Percentiles rank a stretch among this genome's conserved stretches.
phyloP scores from a whole-genome alignment of 805 yeast genomes.

The Yamadazyma scolyti region DNA sequence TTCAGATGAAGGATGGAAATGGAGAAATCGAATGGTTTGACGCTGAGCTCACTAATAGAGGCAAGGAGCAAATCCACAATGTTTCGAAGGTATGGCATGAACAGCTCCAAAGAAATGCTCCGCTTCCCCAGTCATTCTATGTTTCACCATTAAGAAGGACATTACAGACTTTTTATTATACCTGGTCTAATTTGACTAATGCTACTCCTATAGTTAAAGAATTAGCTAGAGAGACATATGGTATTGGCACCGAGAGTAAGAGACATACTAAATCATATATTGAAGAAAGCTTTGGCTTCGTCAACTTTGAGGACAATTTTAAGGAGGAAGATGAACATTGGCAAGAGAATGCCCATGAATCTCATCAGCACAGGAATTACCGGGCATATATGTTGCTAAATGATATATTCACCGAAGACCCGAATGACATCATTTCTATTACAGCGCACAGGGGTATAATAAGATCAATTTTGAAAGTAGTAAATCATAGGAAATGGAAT shows the following conservation, averaged over 20 bases:
- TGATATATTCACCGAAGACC: slow-evolving; percentile 21
- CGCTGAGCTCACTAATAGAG: slow-evolving; percentile 24
- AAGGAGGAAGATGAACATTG: slow-evolving; percentile 22
- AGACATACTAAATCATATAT: slow-evolving; percentile 23
- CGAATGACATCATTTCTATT: slow-evolving; percentile 18
- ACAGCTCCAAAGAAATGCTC: slow-evolving; percentile 12
- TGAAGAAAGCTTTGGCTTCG: slow-evolving; percentile 14
- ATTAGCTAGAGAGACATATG: slow-evolving; percentile 28
- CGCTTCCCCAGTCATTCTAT: slow-evolving; percentile 24
- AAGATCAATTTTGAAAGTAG: slow-evolving; percentile 19
- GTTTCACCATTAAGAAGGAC: slow-evolving; percentile 30
- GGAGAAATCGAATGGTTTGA: slow-evolving; percentile 26
- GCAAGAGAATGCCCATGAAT: slow-evolving; percentile 20
- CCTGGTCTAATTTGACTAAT: slow-evolving; percentile 20
- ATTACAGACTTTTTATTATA: slow-evolving; percentile 23
- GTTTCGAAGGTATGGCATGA: slow-evolving; percentile 14
- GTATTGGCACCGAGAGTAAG: slow-evolving; percentile 26
- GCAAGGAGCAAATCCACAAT: slow-evolving; percentile 14
- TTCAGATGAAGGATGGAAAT: slow-evolving; percentile 20
- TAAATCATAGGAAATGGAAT: slow-evolving; percentile 20
- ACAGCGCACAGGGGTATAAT: slow-evolving; percentile 29
- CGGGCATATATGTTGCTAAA: slow-evolving; percentile 24
- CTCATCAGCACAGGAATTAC: slow-evolving; percentile 20
- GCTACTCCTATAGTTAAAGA: slow-evolving; percentile 22
- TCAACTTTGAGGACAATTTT: slow-evolving; percentile 23